Evolutionary conservation across 208 protist species (phyloP), one percentile per base, ranked within the genome.

Genomic region (Acanthamoeba rhysodes): DNA sequence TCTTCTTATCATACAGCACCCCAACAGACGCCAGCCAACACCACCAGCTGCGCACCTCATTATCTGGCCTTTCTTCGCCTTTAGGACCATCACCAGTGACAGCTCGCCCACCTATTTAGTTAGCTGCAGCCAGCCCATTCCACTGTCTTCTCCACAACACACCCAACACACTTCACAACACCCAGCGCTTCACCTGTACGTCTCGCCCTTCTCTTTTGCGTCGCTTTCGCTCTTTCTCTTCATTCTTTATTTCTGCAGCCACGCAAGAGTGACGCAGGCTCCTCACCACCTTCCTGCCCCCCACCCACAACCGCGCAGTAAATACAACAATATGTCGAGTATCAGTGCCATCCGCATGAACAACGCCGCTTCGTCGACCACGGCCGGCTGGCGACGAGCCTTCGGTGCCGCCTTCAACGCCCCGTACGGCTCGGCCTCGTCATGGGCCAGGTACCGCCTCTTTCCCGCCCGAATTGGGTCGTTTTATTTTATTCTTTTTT

Each of bases 391-490:
- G 78, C 78, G 78, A 87, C 7, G 50, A 16, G 78, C 78, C 48
- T 87, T 87, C 6, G 48, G 45, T 24, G 45, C 45, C n/a, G 78
- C 78, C 78, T 87, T 87, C 78, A 22, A 87, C 78, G 78, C 78
- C 10, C 78, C 78, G 2, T 87, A 87, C 45, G 78, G 78, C 50
- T 53, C 78, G 27, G 37, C 78, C 24, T 59, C 78, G 41, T 87
- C 78, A 0, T 87, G 78, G 78, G 29, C 78, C 18, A 20, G 78
- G 72, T 80, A 45, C 72, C 18, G 0, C 27, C 24, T 14, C 27
- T 9, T 24, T 80, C 72, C 72, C 32, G 14, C 72, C 72, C 14
- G 5, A 37, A n/a, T n/a, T n/a, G n/a, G n/a, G n/a, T n/a, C n/a
- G n/a, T n/a, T n/a, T 48, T 80, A 22, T 80, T 7, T 12, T 80